Conservation (phyloP, 441 rosid species). For the Croton setiger region DNA sequence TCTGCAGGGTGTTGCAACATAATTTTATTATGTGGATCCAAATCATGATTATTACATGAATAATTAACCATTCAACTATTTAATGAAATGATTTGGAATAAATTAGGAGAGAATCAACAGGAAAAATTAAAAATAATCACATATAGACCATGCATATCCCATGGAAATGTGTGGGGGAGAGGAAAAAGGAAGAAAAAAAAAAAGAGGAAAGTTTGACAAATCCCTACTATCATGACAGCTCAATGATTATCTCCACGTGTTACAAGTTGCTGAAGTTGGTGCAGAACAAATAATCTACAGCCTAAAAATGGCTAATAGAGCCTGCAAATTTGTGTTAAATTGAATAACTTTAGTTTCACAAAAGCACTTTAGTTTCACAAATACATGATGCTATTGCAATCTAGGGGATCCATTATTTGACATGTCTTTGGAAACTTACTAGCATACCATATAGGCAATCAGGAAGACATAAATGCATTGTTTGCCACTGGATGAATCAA, state of each 20-base stretch:
- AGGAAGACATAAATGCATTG: neutral
- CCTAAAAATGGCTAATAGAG: slow-evolving; percentile 16
- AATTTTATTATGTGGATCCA: neutral
- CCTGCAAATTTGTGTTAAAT: slow-evolving; percentile 20
- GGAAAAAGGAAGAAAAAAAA: neutral
- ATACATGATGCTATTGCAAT: neutral
- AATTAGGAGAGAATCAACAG: neutral
- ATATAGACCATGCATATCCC: neutral
- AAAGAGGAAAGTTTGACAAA: slow-evolving; percentile 1
- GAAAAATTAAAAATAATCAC: neutral
- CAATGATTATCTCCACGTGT: slow-evolving; percentile 11
- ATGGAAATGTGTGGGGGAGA: neutral
- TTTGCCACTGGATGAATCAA: neutral
- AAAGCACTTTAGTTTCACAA: too few species aligned
- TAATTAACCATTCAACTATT: neutral
- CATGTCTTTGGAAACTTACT: slow-evolving; percentile 5
- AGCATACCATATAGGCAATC: neutral
- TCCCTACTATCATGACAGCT: slow-evolving; percentile 16
- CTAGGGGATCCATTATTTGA: slow-evolving; percentile 5
- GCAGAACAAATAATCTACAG: slow-evolving; percentile 15
- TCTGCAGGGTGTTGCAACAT: neutral
- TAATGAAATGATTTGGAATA: neutral
- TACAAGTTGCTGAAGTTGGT: slow-evolving; percentile 17
- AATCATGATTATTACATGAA: neutral
- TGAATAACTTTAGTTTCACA: slow-evolving; percentile 15